Evolutionary conservation across 441 rosid genomes (phyloP), one percentile per base, ranked within the genome.

Genomic region (Brassica balearica): DNA sequence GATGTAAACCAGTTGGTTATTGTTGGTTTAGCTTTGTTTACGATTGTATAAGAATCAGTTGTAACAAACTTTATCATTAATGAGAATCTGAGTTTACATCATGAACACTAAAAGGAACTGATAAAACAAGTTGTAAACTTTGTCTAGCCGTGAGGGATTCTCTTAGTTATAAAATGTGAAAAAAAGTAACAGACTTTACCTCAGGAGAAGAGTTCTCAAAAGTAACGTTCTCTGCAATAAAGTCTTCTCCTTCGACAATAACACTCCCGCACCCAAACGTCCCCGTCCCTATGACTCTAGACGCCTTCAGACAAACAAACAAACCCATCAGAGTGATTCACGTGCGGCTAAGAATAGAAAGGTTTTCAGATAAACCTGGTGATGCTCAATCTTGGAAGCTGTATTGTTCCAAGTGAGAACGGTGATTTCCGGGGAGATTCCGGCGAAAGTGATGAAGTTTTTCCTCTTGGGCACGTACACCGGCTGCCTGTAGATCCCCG

Each of bases 181-280:
- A 56, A 51, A 56, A 70, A 36, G 41, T 36, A 36, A 36, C 22
- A 71, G 10, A 65, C 53, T 65, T 77, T 78, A 96, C 97, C 90
- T 90, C 83, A 71, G 99, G 97, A 81, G 97, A 56, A 76, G 97
- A 92, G 77, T 96, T 96, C 87, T 96, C 97, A 76, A 96, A 94
- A 5, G 99, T 92, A 86, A 96, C 78, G 84, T 94, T 96, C 87
- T 96, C 98, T 43, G 99, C 98, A 73, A 94, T 88, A 76, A 94
- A 92, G 74, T 94, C 98, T 76, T 92, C 97, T 38, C 99, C 99
- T 84, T 96, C 99, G 34, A 96, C 92, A n/a, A 94, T 96, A 80
- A 84, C 90, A 86, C 83, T 88, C 41, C 99, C 98, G 74, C 98
- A 94, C 0, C 98, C 98, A 78, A 94, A 96, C 14, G 99, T 96